Conservation (phyloP, 225 moss, liverwort and hornwort species). For the Polytrichum commune region DNA sequence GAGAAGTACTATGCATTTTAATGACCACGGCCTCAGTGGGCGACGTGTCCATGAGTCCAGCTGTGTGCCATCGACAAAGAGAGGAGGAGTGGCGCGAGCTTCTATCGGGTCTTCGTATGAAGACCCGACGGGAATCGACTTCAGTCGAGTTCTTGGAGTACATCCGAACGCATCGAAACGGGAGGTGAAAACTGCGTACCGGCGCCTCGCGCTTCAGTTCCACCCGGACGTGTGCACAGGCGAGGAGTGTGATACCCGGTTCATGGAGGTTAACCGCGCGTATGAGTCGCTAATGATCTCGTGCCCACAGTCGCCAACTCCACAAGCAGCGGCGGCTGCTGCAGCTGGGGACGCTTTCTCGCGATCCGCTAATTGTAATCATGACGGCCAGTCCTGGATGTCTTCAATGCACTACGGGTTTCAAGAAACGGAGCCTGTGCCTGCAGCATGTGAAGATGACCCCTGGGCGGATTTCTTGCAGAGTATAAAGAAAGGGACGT, state of each 20-base stretch:
- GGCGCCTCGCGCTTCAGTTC: slow-evolving; percentile 34
- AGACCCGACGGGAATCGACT: slow-evolving; percentile 15
- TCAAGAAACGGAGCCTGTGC: not conserved
- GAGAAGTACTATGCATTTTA: too few relatives aligned
- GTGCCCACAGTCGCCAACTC: not conserved
- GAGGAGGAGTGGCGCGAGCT: slow-evolving; percentile 12
- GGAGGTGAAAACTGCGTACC: slow-evolving; percentile 52
- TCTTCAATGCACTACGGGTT: slow-evolving; percentile 10
- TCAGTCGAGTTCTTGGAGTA: slow-evolving; percentile 33
- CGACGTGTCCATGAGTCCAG: too few relatives aligned
- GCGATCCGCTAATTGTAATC: not conserved
- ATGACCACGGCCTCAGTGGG: too few relatives aligned
- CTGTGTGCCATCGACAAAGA: slow-evolving; percentile 4
- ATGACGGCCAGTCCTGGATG: not conserved
- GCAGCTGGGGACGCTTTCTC: too few relatives aligned
- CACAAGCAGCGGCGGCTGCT: not conserved
- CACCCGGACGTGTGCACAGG: slow-evolving; percentile 49
- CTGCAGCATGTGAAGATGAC: slow-evolving; percentile 14
- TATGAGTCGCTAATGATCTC: slow-evolving; percentile 44
- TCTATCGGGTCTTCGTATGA: slow-evolving; percentile 21
- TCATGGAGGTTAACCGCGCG: slow-evolving; percentile 45
- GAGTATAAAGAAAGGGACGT: slow-evolving; percentile 18
- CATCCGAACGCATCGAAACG: slow-evolving; percentile 25
- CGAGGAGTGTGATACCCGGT: slow-evolving; percentile 28
- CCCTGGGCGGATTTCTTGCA: slow-evolving; percentile 43